A percentile compares a stretch with the other conserved stretches of the same genome.
Conservation (phyloP, 2,329 filamentous ascomycete genomes). For the Zymoseptoria pseudotritici region DNA sequence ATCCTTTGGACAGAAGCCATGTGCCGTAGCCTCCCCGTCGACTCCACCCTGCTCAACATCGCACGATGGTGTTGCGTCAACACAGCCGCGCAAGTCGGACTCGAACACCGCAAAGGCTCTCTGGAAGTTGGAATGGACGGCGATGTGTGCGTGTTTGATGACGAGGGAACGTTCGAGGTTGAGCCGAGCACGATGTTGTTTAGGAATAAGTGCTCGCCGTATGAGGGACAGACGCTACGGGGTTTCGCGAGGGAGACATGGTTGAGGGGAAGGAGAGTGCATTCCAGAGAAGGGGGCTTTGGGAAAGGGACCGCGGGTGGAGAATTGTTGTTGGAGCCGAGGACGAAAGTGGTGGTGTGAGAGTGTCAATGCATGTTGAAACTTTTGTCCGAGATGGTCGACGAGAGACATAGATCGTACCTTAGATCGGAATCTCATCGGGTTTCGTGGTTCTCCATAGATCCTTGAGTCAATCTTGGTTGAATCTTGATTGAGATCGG, state of each 20-base stretch:
- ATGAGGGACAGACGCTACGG: constrained; percentile 70
- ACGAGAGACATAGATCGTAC: too few species aligned
- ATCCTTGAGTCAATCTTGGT: neutral
- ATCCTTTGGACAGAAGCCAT: constrained; percentile 77
- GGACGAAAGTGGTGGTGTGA: constrained; percentile 20
- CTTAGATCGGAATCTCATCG: too few species aligned
- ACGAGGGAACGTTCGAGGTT: constrained; percentile 65
- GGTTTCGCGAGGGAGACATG: constrained; percentile 81
- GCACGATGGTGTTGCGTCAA: constrained; percentile 79
- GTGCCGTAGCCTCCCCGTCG: constrained; percentile 47
- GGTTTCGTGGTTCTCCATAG: neutral
- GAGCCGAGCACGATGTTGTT: constrained; percentile 77
- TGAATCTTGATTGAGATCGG: neutral
- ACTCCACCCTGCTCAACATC: constrained; percentile 63
- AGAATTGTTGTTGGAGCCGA: constrained; percentile 45
- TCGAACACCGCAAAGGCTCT: constrained; percentile 74
- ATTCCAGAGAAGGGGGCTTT: constrained; percentile 58
- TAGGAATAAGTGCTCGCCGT: constrained; percentile 86
- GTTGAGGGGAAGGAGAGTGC: constrained; percentile 71
- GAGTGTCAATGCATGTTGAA: too few species aligned
- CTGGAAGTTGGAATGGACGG: constrained; percentile 76
- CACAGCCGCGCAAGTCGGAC: constrained; percentile 80
- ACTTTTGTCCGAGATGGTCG: too few species aligned
- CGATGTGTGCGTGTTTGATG: constrained; percentile 88
- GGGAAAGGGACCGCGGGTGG: constrained; percentile 50